Percentiles rank a stretch among this genome's conserved stretches.
Conservation (phyloP, 306 rosid species). For the Sindora glabra region DNA sequence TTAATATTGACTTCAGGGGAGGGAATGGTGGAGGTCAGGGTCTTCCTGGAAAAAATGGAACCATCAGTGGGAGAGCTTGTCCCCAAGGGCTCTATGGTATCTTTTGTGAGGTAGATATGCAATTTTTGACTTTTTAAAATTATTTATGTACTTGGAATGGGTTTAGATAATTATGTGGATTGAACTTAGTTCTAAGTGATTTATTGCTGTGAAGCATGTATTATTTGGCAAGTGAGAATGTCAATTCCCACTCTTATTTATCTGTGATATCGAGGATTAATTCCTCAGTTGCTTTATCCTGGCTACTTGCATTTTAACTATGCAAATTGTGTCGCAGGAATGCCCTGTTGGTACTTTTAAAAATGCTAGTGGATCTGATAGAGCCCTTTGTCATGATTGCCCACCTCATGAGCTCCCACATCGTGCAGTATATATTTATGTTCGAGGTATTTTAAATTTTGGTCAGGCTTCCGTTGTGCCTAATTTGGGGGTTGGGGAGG, state of each 20-base stretch:
- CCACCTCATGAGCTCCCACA: conserved; percentile 60
- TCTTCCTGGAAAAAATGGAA: conserved; percentile 74
- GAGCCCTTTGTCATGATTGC: conserved; percentile 61
- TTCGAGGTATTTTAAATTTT: conserved; percentile 60
- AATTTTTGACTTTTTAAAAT: background rate
- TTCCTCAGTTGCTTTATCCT: background rate
- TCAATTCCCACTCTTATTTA: background rate
- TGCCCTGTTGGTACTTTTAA: conserved; percentile 92
- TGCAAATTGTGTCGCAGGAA: conserved; percentile 51
- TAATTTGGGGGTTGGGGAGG: too few species aligned
- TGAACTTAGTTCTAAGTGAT: background rate
- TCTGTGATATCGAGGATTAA: background rate
- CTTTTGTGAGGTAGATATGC: conserved; percentile 72
- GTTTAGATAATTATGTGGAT: conserved; percentile 10
- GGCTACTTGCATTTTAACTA: conserved; percentile 6
- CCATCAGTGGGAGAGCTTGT: conserved; percentile 71
- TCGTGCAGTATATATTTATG: conserved; percentile 56
- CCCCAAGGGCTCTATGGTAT: conserved; percentile 86
- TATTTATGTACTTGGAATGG: background rate
- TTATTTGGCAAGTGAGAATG: conserved; percentile 3
- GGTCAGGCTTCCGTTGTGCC: conserved; percentile 5
- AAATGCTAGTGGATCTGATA: conserved; percentile 76
- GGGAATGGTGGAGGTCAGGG: conserved; percentile 84
- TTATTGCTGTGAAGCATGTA: background rate
- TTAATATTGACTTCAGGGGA: conserved; percentile 51